phyloP scores from a whole-genome alignment of 768 basidiomycete species.

The Boletus edulis region DNA sequence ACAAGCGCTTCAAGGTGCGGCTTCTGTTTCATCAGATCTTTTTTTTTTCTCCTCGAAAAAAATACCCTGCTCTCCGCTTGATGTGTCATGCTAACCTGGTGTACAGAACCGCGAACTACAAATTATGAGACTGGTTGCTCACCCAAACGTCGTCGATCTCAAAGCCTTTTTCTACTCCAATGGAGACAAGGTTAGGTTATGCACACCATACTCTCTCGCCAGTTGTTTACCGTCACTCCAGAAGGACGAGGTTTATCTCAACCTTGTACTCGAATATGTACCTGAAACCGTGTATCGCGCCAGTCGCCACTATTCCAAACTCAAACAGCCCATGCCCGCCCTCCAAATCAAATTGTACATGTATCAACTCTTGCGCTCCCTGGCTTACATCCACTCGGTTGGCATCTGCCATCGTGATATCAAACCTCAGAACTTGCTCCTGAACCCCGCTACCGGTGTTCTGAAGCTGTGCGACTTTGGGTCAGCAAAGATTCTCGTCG shows the following conservation, averaged over 20 bases:
- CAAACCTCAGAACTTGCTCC: constrained; percentile 97
- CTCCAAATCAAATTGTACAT: constrained; percentile 99
- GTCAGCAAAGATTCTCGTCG: constrained; percentile 96
- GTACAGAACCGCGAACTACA: constrained; percentile 95
- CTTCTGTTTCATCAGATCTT: neutral
- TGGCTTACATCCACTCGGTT: constrained; percentile 99
- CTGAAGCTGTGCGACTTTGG: constrained; percentile 99
- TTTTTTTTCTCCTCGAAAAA: constrained; percentile 4
- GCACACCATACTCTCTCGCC: constrained; percentile 2
- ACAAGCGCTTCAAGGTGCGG: constrained; percentile 99
- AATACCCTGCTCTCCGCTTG: neutral
- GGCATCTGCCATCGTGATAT: constrained; percentile 99
- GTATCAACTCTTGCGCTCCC: constrained; percentile 97
- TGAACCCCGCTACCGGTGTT: constrained; percentile 95
- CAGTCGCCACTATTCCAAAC: constrained; percentile 97
- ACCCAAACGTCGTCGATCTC: constrained; percentile 98
- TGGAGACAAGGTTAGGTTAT: constrained; percentile 85
- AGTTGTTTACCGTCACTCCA: constrained; percentile 30
- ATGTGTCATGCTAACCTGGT: constrained; percentile 12
- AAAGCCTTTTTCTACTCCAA: constrained; percentile 99
- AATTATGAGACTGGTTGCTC: constrained; percentile 95
- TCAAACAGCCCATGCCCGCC: constrained; percentile 99
- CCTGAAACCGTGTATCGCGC: constrained; percentile 99
- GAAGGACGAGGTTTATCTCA: constrained; percentile 99
- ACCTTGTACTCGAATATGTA: constrained; percentile 98